Evolutionary conservation across 441 rosid species (phyloP).

Genomic region (Eruca vesicaria): DNA sequence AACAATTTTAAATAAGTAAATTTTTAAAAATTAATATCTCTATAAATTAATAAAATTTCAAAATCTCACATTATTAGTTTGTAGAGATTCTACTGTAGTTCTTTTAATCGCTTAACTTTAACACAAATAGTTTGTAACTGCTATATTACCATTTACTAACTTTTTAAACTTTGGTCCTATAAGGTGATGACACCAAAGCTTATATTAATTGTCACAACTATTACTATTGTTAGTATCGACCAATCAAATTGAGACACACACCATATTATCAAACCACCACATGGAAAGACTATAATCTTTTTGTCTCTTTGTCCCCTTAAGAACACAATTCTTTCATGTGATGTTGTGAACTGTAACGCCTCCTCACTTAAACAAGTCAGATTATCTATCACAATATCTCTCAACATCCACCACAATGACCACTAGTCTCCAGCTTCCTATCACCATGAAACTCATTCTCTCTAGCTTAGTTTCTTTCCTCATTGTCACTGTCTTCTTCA

Average conservation of each 20-base stretch:
- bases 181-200: background rate
- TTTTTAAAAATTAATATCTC: too few relatives aligned
- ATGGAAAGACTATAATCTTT: background rate
- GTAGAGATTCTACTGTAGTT: too few relatives aligned
- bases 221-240: background rate
- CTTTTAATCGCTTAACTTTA: too few relatives aligned
- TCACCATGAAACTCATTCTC: conserved; percentile 52
- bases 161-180: background rate
- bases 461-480: conserved; percentile 47
- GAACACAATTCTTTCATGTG: too few relatives aligned
- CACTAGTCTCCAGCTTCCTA: conserved; percentile 41
- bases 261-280: conserved; percentile 4
- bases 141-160: background rate
- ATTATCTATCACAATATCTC: conserved; percentile 5
- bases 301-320: conserved; percentile 18
- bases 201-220: background rate
- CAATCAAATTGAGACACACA: background rate
- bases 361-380: background rate
- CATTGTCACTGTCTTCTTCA: conserved; percentile 45
- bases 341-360: too few relatives aligned
- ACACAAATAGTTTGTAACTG: conserved; percentile 9
- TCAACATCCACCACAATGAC: conserved; percentile 36
- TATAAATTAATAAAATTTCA: too few relatives aligned
- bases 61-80: too few relatives aligned
- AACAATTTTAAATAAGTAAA: too few relatives aligned